Evolutionary conservation across 2,329 filamentous ascomycete genomes (phyloP).

Genomic region (Hypoxylon rubiginosum): DNA sequence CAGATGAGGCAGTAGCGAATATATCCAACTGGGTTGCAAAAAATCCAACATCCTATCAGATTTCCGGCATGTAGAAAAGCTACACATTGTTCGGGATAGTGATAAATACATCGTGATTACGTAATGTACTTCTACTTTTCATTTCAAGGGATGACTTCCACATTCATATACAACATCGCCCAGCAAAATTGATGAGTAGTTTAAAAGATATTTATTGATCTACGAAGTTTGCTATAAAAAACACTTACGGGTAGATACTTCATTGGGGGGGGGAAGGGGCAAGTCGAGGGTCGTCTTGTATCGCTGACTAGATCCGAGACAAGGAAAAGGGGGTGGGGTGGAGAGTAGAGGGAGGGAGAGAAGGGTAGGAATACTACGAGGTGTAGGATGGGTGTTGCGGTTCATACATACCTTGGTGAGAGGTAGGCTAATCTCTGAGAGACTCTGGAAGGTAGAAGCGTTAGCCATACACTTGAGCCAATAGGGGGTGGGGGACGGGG

Average conservation of each 20-base stretch:
- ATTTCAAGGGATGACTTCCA: no score
- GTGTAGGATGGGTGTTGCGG: constrained; percentile 4
- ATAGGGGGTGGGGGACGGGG: constrained; percentile 14
- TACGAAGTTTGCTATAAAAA: background rate
- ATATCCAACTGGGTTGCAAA: background rate
- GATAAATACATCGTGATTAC: no score
- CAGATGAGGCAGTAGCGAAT: background rate
- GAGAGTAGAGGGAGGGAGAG: background rate
- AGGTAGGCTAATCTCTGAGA: constrained; percentile 3
- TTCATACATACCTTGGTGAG: constrained; percentile 31
- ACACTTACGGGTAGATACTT: background rate
- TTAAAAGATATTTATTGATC: background rate
- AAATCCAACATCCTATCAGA: background rate
- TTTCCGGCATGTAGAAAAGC: background rate
- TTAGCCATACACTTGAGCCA: constrained; percentile 37
- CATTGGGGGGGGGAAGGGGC: no score
- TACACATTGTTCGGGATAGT: no score
- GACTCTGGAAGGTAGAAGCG: constrained; percentile 31
- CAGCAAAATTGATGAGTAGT: background rate
- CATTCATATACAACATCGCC: no score
- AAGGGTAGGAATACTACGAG: background rate
- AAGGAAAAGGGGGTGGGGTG: background rate
- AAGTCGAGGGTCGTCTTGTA: no score
- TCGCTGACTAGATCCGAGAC: no score
- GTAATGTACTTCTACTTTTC: no score